Percentiles rank a stretch among this genome's conserved stretches.
These are phyloP conservation scores for Coniochaeta ligniaria DNA, from an alignment of 2,329 filamentous ascomycete genomes.

Conservation along the genomic window DNA sequence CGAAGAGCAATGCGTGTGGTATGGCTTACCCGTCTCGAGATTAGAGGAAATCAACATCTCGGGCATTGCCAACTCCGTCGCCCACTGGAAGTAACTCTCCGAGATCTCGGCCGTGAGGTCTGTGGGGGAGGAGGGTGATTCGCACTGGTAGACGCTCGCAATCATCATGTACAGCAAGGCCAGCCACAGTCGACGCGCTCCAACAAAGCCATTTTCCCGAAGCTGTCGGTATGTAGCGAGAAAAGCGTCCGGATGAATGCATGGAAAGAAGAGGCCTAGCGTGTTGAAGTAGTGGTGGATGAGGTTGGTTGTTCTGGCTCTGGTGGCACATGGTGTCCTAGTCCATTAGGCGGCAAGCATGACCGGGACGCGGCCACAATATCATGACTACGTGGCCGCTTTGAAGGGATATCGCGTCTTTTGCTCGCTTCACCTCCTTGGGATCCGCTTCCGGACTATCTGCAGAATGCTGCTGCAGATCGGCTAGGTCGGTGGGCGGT, in stretches of 20 bases:
- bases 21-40: neutral
- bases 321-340: neutral
- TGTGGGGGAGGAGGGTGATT: neutral
- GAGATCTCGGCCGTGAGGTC: neutral
- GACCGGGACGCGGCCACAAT: neutral
- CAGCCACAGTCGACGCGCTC: slow-evolving; percentile 1
- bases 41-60: neutral
- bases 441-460: neutral
- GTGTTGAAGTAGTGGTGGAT: neutral
- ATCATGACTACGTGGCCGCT: neutral
- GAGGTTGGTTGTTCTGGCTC: neutral
- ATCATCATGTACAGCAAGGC: slow-evolving; percentile 3
- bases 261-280: neutral
- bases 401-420: neutral
- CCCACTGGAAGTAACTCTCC: slow-evolving; percentile 3
- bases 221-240: neutral
- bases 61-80: slow-evolving; percentile 1
- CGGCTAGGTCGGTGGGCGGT: neutral
- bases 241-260: neutral
- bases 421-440: neutral
- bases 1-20: neutral
- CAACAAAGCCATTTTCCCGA: neutral
- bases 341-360: neutral
- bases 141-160: neutral
- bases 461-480: neutral